These are phyloP conservation scores for Citrus trifoliata DNA, from an alignment of 345 rosid genomes.

Conservation along the genomic window DNA sequence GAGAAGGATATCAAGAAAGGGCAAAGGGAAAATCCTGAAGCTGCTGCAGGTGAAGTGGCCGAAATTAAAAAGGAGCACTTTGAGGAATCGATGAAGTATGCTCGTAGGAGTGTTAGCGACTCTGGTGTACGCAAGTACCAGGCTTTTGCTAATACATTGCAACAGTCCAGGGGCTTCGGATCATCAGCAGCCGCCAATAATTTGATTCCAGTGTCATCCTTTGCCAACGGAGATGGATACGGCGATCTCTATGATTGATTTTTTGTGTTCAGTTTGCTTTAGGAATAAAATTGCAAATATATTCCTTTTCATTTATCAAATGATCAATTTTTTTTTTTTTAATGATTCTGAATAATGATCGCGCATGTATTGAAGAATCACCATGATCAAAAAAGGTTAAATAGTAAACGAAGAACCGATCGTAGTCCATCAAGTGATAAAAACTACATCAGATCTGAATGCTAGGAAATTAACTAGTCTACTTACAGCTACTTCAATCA, in stretches of 20 bases:
- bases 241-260: background rate
- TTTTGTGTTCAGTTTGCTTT: background rate
- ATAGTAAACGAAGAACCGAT: background rate
- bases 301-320: background rate
- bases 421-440: background rate
- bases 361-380: too few relatives aligned
- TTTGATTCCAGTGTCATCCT: too few relatives aligned
- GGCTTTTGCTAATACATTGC: conserved; percentile 1
- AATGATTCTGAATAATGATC: too few relatives aligned
- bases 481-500: background rate
- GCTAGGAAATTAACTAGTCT: background rate
- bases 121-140: background rate
- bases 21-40: conserved; percentile 28
- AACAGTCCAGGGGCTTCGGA: background rate
- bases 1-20: conserved; percentile 37
- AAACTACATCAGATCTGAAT: too few relatives aligned
- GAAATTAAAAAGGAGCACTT: conserved; percentile 38
- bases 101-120: conserved; percentile 21
- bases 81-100: conserved; percentile 19
- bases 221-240: background rate
- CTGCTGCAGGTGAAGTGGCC: conserved; percentile 26
- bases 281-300: background rate
- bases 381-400: background rate
- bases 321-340: too few relatives aligned
- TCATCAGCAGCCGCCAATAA: too few relatives aligned